Base-by-base conservation (phyloP, 2,329 filamentous ascomycete species). In the Exophiala aquamarina region DNA sequence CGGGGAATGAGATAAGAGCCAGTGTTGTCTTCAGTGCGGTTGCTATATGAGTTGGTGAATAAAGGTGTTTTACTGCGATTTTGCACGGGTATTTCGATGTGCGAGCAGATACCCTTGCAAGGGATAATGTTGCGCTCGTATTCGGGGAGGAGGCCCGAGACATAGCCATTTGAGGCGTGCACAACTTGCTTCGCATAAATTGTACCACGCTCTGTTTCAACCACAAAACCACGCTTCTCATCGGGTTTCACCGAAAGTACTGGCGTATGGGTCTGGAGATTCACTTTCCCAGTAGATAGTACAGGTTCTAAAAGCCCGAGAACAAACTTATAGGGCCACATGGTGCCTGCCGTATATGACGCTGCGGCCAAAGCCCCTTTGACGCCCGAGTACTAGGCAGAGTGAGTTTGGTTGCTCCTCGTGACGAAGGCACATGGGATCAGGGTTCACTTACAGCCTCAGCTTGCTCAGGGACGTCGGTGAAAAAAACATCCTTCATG, bases 141-240 rank as follows among this genome's bases (percentile, higher is more conserved):
- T 29, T 71, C 63, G 0, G 88, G 87, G 2, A 91, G 70, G 3
- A 95, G 74, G 49, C 83, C 76, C 1, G 87, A 87, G 0, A 87
- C 90, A 66, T 95, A 93, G 3, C 75, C 90, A 61, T 95, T 95
- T 1, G 86, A 91, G 4, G 88, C 85, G 11, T 94, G 76, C n/a
- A 95, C 74, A 15, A 95, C 79, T 21, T 78, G 74, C 9, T 71
- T 68, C 1, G 88, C 74, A 0, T 64, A 63, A 42, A 93, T 76
- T 59, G 36, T 8, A 49, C 9, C 20, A 10, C 49, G 2, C 23
- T 26, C 23, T 26, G 23, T 26, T 6, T 11, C 11, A 6, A 26
- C 23, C 6, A 11, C 23, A 11, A 6, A 26, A 11, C 23, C 23
- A 26, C 23, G 23, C 23, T 26, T 26, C 23, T 26, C 23, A 26